Conservation (phyloP, 208 protist species). For the Crithidia mellificae region DNA sequence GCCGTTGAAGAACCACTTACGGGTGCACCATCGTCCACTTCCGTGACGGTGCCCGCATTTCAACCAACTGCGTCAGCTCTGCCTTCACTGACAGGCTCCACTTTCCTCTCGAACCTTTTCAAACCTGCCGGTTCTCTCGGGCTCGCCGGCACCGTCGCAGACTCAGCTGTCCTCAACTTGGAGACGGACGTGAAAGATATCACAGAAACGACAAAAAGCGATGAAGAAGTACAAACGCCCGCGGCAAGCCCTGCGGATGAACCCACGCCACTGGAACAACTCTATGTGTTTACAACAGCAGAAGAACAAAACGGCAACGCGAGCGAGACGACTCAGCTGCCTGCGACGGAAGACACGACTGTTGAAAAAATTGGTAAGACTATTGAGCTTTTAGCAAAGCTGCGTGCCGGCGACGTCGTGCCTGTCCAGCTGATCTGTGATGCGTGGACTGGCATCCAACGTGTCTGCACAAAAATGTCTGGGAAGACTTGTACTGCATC, state of each 20-base stretch:
- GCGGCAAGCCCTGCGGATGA: too few relatives aligned
- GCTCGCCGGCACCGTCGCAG: neutral
- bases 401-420: constrained; percentile 12
- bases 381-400: constrained; percentile 6
- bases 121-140: constrained; percentile 1
- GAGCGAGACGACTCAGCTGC: too few relatives aligned
- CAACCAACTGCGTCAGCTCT: too few relatives aligned
- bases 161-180: neutral
- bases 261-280: constrained; percentile 8
- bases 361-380: neutral
- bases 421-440: constrained; percentile 3
- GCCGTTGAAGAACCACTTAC: neutral
- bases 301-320: too few relatives aligned
- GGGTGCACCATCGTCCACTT: too few relatives aligned
- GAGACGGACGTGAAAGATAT: neutral
- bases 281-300: too few relatives aligned
- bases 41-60: too few relatives aligned
- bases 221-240: neutral
- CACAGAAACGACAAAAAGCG: neutral
- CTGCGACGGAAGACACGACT: neutral
- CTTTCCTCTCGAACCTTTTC: neutral
- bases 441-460: neutral
- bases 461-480: neutral
- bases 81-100: neutral
- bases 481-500: too few relatives aligned